A percentile compares a stretch with the other conserved stretches of the same genome.
Conservation (phyloP, 2,329 filamentous ascomycete species). For the Trichoderma asperellum region DNA sequence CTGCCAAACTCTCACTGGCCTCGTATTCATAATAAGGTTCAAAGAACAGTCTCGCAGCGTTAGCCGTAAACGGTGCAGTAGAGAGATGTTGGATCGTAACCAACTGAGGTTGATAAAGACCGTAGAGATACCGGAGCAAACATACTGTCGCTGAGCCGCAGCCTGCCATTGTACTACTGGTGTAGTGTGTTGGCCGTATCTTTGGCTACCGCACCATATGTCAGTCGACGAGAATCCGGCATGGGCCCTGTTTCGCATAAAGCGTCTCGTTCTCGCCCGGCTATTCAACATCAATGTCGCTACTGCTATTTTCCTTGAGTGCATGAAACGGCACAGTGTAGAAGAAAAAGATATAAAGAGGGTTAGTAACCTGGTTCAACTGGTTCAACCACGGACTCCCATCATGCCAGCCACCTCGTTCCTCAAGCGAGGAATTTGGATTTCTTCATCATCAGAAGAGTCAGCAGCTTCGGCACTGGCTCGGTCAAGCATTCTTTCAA, state of each 20-base stretch:
- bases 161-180: background rate
- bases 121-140: background rate
- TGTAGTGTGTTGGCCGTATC: background rate
- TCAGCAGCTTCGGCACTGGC: constrained; percentile 54
- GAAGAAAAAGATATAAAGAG: background rate
- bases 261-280: too few relatives aligned
- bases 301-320: background rate
- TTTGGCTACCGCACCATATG: background rate
- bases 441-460: constrained; percentile 63
- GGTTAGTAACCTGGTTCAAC: too few relatives aligned
- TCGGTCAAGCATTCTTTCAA: constrained; percentile 61
- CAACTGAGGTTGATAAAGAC: background rate
- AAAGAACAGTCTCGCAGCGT: background rate
- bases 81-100: background rate
- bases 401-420: constrained; percentile 39
- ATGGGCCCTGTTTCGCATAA: background rate
- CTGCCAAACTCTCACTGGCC: background rate
- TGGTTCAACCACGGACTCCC: constrained; percentile 32
- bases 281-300: background rate
- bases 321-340: background rate
- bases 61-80: background rate
- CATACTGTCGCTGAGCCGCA: background rate
- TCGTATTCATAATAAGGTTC: background rate
- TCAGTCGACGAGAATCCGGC: background rate
- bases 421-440: constrained; percentile 49